phyloP scores from a whole-genome alignment of 768 basidiomycete species.

The Pleurotus giganteus region DNA sequence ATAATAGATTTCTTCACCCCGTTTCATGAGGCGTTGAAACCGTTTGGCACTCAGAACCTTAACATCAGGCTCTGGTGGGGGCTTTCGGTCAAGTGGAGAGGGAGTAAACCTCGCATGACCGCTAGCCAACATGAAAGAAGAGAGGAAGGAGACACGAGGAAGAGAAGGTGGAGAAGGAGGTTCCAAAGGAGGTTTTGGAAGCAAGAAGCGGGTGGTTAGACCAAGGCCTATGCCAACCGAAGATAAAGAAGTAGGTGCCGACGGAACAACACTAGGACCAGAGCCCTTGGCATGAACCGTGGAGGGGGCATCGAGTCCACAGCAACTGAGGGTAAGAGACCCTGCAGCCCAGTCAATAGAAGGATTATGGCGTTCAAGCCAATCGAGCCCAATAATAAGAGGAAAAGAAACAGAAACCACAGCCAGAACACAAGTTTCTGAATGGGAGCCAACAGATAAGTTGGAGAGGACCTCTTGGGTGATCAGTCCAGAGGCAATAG shows the following conservation, averaged over 20 bases:
- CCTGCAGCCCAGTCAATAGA: conserved; percentile 29
- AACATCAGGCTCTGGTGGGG: background rate
- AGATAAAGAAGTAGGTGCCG: conserved; percentile 14
- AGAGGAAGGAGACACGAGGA: background rate
- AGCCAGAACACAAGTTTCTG: conserved; percentile 25
- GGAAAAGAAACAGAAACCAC: conserved; percentile 33
- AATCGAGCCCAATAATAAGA: conserved; percentile 34
- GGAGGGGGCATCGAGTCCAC: conserved; percentile 18
- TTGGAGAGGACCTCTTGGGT: conserved; percentile 33
- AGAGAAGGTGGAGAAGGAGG: background rate
- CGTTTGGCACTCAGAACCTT: conserved; percentile 1
- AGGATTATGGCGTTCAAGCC: conserved; percentile 35
- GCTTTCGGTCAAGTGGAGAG: background rate
- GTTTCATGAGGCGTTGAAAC: background rate
- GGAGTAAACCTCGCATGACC: background rate
- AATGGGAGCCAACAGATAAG: conserved; percentile 25
- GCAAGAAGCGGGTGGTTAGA: conserved; percentile 17
- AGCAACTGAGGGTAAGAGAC: conserved; percentile 22
- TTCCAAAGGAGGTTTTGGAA: background rate
- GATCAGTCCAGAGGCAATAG: conserved; percentile 36
- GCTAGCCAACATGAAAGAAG: background rate
- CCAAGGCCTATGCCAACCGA: conserved; percentile 27
- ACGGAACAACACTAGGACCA: conserved; percentile 19
- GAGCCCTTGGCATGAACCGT: conserved; percentile 21
- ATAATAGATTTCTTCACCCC: conserved; percentile 2